Evolutionary conservation across 257 asterid genomes (phyloP), one percentile per base, ranked within the genome.

Genomic region (Solanum tacnaense): DNA sequence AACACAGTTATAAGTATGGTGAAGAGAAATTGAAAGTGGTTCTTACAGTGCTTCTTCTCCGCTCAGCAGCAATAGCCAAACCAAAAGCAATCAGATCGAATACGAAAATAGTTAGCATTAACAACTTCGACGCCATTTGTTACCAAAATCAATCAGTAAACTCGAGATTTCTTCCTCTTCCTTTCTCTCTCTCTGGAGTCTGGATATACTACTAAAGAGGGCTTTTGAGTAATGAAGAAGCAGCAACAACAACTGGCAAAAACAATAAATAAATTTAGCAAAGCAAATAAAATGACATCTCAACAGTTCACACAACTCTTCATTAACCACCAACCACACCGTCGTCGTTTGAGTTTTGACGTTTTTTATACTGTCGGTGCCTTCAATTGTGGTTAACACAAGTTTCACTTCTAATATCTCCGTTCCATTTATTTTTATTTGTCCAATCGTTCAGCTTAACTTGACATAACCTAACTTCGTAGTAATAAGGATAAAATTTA

Each of bases 51-150:
- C 98, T 96, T 84, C 98, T 92, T 88, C 98, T 93, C 90, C 92
- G 96, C 93, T 96, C 99, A 87, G 98, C 98, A 87, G 98, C 98
- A 88, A 95, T 91, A 13, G 99, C 98, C 89, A 96, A 90, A 71
- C 95, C 96, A 86, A 95, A 96, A 85, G 98, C 99, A 88, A 96
- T 93, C 78, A 95, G 94, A 89, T 94, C 98, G 65, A 95, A 73
- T 44, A 95, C 21, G 92, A 95, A 91, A 84, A 94, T 93, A 2
- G 83, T 78, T 39, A 91, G 49, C 82, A 95, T 89, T 32, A 95
- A 79, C 62, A 94, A 72, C 88, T 96, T 96, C 83, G 99, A 95
- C 84, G 98, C 99, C 99, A 96, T 96, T 16, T 29, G n/a, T 34
- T 7, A 79, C 15, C 34, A 5, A 82, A 46, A 81, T 52, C 41